These are phyloP conservation scores for Croton setiger DNA, from an alignment of 441 rosid genomes.

Conservation along the genomic window DNA sequence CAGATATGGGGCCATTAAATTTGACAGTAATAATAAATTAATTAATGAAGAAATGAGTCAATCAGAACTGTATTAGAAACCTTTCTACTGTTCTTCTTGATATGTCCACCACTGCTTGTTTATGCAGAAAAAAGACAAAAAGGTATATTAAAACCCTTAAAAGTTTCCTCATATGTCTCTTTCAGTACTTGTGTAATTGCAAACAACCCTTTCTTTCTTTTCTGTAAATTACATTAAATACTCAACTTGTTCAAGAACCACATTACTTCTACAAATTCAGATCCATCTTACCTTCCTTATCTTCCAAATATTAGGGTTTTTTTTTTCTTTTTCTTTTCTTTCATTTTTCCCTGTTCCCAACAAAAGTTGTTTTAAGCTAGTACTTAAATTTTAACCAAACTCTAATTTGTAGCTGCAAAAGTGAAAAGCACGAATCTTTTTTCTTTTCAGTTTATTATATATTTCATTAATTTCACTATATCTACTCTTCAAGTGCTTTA, in stretches of 20 bases:
- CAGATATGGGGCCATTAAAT: constrained; percentile 30
- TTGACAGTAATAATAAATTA: constrained; percentile 18
- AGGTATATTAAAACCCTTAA: constrained; percentile 22
- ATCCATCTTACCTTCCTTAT: background rate
- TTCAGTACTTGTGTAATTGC: constrained; percentile 23
- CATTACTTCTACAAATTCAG: background rate
- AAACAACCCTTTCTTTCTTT: background rate
- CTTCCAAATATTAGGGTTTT: background rate
- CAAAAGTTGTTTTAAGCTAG: background rate
- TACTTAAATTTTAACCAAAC: background rate
- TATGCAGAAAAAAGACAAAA: constrained; percentile 1
- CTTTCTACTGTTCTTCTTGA: constrained; percentile 28
- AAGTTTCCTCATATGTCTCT: constrained; percentile 28
- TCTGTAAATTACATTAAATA: background rate
- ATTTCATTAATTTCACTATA: background rate
- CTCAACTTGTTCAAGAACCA: background rate
- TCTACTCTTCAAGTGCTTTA: background rate
- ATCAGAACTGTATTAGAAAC: constrained; percentile 21
- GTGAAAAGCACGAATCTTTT: too few relatives aligned
- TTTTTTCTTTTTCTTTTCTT: background rate
- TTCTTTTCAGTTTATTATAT: background rate
- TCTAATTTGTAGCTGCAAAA: background rate
- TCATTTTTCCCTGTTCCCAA: background rate
- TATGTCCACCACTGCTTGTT: constrained; percentile 29
- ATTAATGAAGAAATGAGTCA: constrained; percentile 13